Evolutionary conservation across 2,329 filamentous ascomycete species (phyloP), one percentile per base, ranked within the genome.

Genomic region (Cladosporium sp.): DNA sequence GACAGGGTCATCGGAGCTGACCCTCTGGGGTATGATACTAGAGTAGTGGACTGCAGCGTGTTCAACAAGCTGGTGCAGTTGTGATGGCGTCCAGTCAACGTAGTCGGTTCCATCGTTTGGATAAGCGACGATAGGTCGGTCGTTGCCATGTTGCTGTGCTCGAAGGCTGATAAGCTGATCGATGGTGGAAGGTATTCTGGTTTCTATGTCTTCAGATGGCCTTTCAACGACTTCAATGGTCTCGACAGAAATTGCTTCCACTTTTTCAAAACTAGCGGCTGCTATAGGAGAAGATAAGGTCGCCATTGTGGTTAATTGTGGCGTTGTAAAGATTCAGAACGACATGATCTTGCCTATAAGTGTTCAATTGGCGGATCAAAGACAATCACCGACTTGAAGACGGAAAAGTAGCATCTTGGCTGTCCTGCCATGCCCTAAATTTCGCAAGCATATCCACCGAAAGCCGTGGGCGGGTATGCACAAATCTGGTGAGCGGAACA

Each of bases 81-180:
- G 59, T 19, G 42, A 39, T 8, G 64, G 61, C 3, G 62, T 63
- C 42, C 65, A 66, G 50, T 67, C 56, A 15, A 63, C 51, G 40
- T 67, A 67, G 11, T 62, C 51, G 34, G 62, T 65, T 8, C 59
- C 64, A 20, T 55, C 47, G 11, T 63, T 47, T 19, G 66, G 64
- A 36, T 67, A 67, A 3, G 62, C 61, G 15, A 66, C 59, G 17
- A 66, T 66, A 1, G 63, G 63, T 3, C 58, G 55, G 25, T 64
- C 51, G 43, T 56, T 55, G 30, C 60, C 60, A 42, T 49, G 17
- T 36, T 65, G 58, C 15, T 56, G 45, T 3, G 61, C 55, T 20
- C 64, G 60, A 17, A 59, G 58, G 19, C 57, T 55, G 37, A 66
- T 65, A 22, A 66, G 43, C 34, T 66, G 61, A 39, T 66, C 62